Evolutionary conservation across 352 stramenopile species (phyloP).

Genomic region (Phytophthora meadii): DNA sequence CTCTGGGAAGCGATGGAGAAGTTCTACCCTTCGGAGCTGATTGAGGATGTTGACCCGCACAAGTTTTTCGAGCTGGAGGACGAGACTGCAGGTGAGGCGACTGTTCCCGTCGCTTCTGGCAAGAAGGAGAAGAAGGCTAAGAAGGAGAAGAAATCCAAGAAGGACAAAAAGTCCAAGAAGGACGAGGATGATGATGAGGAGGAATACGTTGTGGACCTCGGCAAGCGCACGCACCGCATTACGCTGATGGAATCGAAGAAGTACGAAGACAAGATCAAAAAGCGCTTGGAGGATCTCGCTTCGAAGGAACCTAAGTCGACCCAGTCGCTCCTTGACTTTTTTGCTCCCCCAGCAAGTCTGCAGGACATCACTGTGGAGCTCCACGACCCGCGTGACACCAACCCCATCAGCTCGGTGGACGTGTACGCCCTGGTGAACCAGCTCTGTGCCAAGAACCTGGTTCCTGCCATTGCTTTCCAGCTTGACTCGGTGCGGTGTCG

Average conservation of each 20-base stretch:
- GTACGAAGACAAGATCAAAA: conserved; percentile 97
- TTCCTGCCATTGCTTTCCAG: conserved; percentile 90
- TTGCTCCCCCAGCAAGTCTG: conserved; percentile 70
- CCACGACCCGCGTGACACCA: conserved; percentile 52
- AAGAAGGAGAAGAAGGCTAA: conserved; percentile 65
- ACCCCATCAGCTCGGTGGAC: conserved; percentile 68
- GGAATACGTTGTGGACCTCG: conserved; percentile 70
- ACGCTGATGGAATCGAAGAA: conserved; percentile 98
- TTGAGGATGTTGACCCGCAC: conserved; percentile 94
- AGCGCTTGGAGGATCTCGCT: conserved; percentile 89
- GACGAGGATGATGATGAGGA: conserved; percentile 71
- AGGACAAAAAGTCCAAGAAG: conserved; percentile 65
- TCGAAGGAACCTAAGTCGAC: conserved; percentile 91
- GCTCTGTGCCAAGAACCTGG: conserved; percentile 62
- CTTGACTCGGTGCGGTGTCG: conserved; percentile 89
- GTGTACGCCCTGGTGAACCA: conserved; percentile 78
- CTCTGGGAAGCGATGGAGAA: conserved; percentile 93
- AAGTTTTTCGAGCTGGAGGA: conserved; percentile 92
- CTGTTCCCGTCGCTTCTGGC: conserved; percentile 31
- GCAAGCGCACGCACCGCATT: conserved; percentile 92
- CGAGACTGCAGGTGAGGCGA: conserved; percentile 28
- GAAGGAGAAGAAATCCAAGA: conserved; percentile 72
- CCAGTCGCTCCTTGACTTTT: conserved; percentile 81
- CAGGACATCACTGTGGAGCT: conserved; percentile 68
- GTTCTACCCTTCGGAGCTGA: conserved; percentile 73